Base-by-base conservation (phyloP, 345 rosid species). In the Eucalyptus virginea region DNA sequence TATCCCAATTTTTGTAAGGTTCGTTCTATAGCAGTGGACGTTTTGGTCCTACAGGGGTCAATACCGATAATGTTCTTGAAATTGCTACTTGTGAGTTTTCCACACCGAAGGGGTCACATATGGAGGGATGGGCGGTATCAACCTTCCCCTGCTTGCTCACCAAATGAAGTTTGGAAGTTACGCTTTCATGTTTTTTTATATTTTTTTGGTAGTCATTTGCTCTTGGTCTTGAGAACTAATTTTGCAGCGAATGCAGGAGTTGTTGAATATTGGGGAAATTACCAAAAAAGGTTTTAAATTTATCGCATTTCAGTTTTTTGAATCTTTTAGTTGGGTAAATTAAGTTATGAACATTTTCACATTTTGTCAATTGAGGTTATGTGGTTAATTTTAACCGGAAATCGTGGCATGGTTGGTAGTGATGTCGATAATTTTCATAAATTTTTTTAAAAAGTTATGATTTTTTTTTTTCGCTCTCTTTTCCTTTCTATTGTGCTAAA, bases 371-470 rank as follows among this genome's bases (percentile, higher is more conserved):
- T 52, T 21, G 26, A 52, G 11, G 21, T 0, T 0, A 52, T 52
- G 19, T 52, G 2, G 1, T 52, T 21, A 52, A 52, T 52, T 52
- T 52, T 52, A 8, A 52, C 10, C 2, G 5, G 5, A 52, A 52
- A 19, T 52, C 1, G 2, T 52, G 1, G 10, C 4, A 8, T 52
- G 26, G 2, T 4, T 19, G 10, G 4, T 21, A 1, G 1, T 52
- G 1, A 52, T 8, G 26, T 21, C 0, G 2, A 52, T 4, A 52
- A 21, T 52, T 21, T 52, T 52, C 2, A 21, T 8, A 52, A 52
- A 1, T 19, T 19, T 51, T 52, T 0, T 0, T 3, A 18, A 7
- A 16, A 52, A 52, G 3, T 52, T 52, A 52, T 19, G 11, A 52
- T 0, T 17, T 0, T 19, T 8, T 52, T 19, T 21, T 19, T 3